These are phyloP conservation scores for Cutaneotrichosporon sp. DNA, from an alignment of 1,284 basidiomycete genomes.

Conservation along the genomic window DNA sequence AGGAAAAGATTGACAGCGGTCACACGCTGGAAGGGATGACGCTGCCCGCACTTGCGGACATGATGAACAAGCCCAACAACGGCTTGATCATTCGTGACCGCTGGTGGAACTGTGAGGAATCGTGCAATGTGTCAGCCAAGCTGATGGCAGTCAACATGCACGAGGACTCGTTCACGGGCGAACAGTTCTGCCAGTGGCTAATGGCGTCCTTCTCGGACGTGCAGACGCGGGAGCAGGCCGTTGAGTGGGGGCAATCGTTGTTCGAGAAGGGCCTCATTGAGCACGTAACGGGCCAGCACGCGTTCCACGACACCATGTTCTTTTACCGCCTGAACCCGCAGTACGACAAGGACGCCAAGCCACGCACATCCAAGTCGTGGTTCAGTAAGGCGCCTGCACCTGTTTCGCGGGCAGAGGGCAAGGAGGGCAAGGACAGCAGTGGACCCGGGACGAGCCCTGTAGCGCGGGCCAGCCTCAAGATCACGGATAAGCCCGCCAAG, in stretches of 20 bases:
- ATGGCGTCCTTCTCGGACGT: conserved; percentile 79
- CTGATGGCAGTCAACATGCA: conserved; percentile 19
- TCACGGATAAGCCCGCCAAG: conserved; percentile 43
- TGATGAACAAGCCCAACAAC: conserved; percentile 45
- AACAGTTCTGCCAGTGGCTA: conserved; percentile 80
- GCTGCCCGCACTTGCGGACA: conserved; percentile 34
- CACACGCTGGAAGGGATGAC: conserved; percentile 41
- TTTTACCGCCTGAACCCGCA: conserved; percentile 78
- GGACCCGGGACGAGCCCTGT: conserved; percentile 7
- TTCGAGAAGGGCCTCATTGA: conserved; percentile 73
- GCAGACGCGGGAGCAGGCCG: conserved; percentile 67
- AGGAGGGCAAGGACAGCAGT: not conserved
- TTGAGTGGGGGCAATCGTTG: conserved; percentile 70
- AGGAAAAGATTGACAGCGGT: conserved; percentile 29
- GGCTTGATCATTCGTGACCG: conserved; percentile 43
- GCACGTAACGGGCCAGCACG: conserved; percentile 70
- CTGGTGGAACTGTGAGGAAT: conserved; percentile 42
- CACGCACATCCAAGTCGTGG: conserved; percentile 33
- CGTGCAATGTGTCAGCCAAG: not conserved
- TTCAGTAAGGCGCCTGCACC: conserved; percentile 23
- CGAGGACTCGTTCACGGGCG: conserved; percentile 73
- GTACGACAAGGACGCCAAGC: conserved; percentile 47
- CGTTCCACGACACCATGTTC: conserved; percentile 75
- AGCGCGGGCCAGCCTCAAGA: conserved; percentile 2
- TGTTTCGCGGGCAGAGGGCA: not conserved